A percentile compares a stretch with the other conserved stretches of the same genome.
Evolutionary conservation across 208 protist genomes (phyloP).

Genomic region (Trypanosoma congolense): DNA sequence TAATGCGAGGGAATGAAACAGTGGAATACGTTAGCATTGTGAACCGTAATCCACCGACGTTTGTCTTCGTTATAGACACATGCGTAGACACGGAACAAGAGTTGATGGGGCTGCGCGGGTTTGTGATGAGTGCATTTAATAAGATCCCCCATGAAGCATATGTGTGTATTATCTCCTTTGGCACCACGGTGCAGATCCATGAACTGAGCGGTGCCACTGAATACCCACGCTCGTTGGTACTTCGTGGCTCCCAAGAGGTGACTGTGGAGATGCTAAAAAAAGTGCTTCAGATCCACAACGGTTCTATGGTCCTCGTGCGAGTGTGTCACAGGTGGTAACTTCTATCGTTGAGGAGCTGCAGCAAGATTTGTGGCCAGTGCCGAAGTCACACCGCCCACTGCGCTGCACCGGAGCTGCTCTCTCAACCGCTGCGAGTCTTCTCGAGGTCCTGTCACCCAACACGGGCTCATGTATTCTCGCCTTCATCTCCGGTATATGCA

Average conservation of each 20-base stretch:
- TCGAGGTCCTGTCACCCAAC: conserved; percentile 86
- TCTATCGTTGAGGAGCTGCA: conserved; percentile 93
- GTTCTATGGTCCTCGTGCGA: conserved; percentile 78
- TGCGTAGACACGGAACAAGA: conserved; percentile 94
- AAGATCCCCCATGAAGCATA: conserved; percentile 91
- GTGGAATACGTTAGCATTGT: conserved; percentile 92
- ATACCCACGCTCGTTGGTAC: conserved; percentile 78
- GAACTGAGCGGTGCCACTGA: conserved; percentile 61
- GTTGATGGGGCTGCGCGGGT: conserved; percentile 90
- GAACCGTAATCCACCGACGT: conserved; percentile 52
- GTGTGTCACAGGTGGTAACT: conserved; percentile 62
- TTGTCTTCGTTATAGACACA: conserved; percentile 97
- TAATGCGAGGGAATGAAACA: conserved; percentile 88
- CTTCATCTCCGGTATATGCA: conserved; percentile 96
- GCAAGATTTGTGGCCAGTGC: conserved; percentile 94
- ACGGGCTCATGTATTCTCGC: conserved; percentile 93
- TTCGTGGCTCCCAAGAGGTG: conserved; percentile 79
- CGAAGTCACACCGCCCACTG: conserved; percentile 86
- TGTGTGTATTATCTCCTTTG: conserved; percentile 98
- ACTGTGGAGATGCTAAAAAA: conserved; percentile 47
- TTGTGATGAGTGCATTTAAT: conserved; percentile 86
- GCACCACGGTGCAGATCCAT: conserved; percentile 92
- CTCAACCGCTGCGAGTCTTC: conserved; percentile 92
- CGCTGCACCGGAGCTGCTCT: conserved; percentile 96
- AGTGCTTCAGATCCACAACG: conserved; percentile 36